phyloP scores from a whole-genome alignment of 2,329 filamentous ascomycete species.

The Shiraia bambusicola region DNA sequence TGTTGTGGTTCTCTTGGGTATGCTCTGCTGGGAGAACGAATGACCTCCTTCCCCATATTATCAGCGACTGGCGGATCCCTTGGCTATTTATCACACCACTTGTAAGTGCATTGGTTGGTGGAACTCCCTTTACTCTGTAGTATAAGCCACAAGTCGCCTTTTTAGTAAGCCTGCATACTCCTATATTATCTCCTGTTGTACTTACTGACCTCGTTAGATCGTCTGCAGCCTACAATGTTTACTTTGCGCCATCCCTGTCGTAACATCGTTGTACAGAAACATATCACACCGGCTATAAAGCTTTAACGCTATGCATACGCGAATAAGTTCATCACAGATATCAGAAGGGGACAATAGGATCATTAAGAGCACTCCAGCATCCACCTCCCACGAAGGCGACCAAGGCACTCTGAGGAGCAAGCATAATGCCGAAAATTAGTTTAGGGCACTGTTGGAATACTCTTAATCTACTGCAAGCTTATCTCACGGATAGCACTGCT shows the following conservation, averaged over 20 bases:
- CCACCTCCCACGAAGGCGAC: too few relatives aligned
- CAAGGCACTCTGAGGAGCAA: too few relatives aligned
- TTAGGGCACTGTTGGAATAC: too few relatives aligned
- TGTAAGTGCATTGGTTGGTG: not conserved
- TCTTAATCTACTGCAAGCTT: too few relatives aligned
- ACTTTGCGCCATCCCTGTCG: not conserved
- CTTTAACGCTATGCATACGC: not conserved
- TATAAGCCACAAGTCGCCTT: not conserved
- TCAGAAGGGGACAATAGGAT: too few relatives aligned
- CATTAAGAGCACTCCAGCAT: too few relatives aligned
- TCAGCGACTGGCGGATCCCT: not conserved
- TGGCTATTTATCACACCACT: not conserved
- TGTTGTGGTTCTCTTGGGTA: too few relatives aligned
- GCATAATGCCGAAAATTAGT: too few relatives aligned
- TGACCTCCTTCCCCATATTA: too few relatives aligned
- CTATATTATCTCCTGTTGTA: not conserved
- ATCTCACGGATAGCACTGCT: too few relatives aligned
- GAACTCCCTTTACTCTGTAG: not conserved
- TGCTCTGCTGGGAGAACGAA: too few relatives aligned
- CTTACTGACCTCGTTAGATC: not conserved
- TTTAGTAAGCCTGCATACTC: not conserved
- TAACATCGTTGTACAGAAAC: not conserved
- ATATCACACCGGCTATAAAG: not conserved
- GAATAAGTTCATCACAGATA: not conserved
- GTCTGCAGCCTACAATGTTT: not conserved